A percentile compares a stretch with the other conserved stretches of the same genome.
These are phyloP conservation scores for Sarcomyxa edulis DNA, from an alignment of 768 basidiomycete genomes.

Conservation along the genomic window DNA sequence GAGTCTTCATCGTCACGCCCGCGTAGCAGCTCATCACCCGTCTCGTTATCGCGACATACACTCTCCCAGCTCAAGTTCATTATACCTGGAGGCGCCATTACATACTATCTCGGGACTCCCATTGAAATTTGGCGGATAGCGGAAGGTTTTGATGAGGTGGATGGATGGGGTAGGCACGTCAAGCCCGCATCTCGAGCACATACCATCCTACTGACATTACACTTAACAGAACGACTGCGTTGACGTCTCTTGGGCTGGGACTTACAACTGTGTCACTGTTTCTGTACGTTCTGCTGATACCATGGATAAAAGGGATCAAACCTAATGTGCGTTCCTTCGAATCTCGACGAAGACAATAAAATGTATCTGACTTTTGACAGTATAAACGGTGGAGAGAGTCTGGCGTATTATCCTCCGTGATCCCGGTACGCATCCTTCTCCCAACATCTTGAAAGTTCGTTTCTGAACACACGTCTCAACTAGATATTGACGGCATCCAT, in stretches of 20 bases:
- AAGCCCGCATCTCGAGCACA: no score
- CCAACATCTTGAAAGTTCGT: constrained; percentile 1
- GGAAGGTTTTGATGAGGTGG: constrained; percentile 24
- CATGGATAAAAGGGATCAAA: constrained; percentile 61
- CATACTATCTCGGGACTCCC: constrained; percentile 57
- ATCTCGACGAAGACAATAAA: background rate
- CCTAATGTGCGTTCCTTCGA: constrained; percentile 51
- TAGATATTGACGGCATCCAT: constrained; percentile 62
- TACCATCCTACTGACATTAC: background rate
- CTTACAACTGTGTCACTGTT: constrained; percentile 64
- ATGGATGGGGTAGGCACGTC: constrained; percentile 53
- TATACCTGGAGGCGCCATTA: constrained; percentile 60
- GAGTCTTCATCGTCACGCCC: no score
- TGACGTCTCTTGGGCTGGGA: constrained; percentile 49
- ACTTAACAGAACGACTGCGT: constrained; percentile 47
- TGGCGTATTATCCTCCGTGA: constrained; percentile 58
- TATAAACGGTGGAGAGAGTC: constrained; percentile 74
- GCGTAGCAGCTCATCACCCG: background rate
- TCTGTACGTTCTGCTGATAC: constrained; percentile 63
- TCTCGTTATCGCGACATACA: constrained; percentile 35
- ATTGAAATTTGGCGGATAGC: constrained; percentile 41
- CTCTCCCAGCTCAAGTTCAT: constrained; percentile 71
- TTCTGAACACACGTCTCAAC: background rate
- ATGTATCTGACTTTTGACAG: constrained; percentile 27
- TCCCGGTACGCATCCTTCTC: constrained; percentile 40